Base-by-base conservation (phyloP, 768 basidiomycete genomes). In the Suillus variegatus region DNA sequence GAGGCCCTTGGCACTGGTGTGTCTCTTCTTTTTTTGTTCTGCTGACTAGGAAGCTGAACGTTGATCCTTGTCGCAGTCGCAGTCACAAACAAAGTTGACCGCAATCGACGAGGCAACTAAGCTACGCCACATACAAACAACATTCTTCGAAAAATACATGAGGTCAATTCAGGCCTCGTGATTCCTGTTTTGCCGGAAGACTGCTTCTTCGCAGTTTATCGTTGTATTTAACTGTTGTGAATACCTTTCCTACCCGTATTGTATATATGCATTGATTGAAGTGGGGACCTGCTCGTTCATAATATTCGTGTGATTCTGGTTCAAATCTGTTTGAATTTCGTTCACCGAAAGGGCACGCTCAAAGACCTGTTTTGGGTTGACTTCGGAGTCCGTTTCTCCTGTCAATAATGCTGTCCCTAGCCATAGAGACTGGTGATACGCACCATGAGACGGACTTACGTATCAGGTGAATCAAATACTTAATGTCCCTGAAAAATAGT, bases 91-190 rank as follows among this genome's bases (percentile, higher is more conserved):
- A 5, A 84, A 80, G 46, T 73, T 81, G 32, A 74, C 74, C 2
- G 77, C 84, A 58, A 79, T 86, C 58, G 83, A 88, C 69, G 86
- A 88, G 57, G 82, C 84, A 32, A 85, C 86, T 1, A 87, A 85
- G 65, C 71, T 92, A 65, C 79, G 81, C 62, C 87, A 91, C 69
- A 84, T 92, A 28, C 86, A 86, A 66, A 83, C 85, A n/a, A 82
- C 84, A 46, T 86, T 85, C 40, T 84, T 85, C 67, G 85, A 89
- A 61, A 83, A 85, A 69, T 92, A 93, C 72, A 77, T 90, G 75
- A 82, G 83, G 70, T 86, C 82, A 67, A 83, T 90, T 35, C 80
- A 80, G 56, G 73, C 68, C 52, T 72, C 73, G 56, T 80, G 68
- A 41, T 58, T n/a, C 28, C 40, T 35, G 32, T 43, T 35, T 25